phyloP scores from a whole-genome alignment of 2,329 filamentous ascomycete species.

The Neofusicoccum laricinum region DNA sequence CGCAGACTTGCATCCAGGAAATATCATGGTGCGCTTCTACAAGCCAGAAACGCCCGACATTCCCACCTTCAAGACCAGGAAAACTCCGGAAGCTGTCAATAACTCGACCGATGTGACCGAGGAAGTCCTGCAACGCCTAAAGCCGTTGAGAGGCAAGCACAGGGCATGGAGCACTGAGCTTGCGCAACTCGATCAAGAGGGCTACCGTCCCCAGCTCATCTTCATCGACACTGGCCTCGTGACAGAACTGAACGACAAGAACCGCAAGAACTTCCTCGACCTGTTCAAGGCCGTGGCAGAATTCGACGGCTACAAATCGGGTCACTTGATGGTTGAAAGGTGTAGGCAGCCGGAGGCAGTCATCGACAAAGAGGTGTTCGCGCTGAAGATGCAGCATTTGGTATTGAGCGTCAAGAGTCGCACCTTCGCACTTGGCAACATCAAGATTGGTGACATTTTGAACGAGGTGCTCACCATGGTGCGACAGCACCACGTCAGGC shows the following conservation, averaged over 20 bases:
- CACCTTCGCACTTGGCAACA: conserved; percentile 87
- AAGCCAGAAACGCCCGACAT: conserved; percentile 70
- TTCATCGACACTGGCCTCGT: conserved; percentile 97
- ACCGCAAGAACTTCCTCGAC: conserved; percentile 87
- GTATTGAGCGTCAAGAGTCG: conserved; percentile 85
- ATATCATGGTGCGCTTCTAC: conserved; percentile 99
- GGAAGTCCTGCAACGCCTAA: conserved; percentile 74
- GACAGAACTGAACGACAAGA: conserved; percentile 83
- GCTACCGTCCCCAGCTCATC: conserved; percentile 88
- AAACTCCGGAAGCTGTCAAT: conserved; percentile 30
- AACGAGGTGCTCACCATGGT: conserved; percentile 92
- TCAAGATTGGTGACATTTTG: conserved; percentile 94
- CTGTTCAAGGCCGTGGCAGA: conserved; percentile 94
- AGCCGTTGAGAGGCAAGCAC: conserved; percentile 67
- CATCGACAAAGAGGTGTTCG: conserved; percentile 84
- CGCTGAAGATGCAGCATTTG: conserved; percentile 94
- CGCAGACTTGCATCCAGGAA: conserved; percentile 92
- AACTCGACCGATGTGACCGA: conserved; percentile 76
- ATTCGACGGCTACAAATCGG: conserved; percentile 94
- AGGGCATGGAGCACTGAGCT: conserved; percentile 73
- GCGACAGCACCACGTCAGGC: conserved; percentile 81
- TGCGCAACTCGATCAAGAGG: conserved; percentile 74
- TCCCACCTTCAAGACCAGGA: conserved; percentile 37
- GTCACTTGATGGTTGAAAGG: conserved; percentile 91
- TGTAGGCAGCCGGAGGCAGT: conserved; percentile 91